Evolutionary conservation across 768 basidiomycete genomes (phyloP).

Genomic region (Hydnomerulius pinastri): DNA sequence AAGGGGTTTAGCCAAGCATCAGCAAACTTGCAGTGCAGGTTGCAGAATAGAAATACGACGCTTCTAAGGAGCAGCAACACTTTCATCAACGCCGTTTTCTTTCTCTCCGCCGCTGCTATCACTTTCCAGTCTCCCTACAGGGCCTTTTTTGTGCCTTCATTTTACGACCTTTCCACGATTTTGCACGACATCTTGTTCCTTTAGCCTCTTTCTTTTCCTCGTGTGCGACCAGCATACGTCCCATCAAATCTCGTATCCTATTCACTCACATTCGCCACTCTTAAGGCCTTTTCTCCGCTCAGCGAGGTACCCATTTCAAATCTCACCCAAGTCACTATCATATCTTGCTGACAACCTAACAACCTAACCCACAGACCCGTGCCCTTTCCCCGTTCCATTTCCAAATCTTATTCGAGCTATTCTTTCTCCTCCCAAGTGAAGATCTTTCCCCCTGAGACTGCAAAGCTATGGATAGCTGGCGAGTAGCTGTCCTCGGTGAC

Average conservation of each 20-base stretch:
- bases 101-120: slow-evolving; percentile 24
- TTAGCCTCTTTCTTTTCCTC: slow-evolving; percentile 41
- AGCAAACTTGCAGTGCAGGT: slow-evolving; percentile 26
- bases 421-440: slow-evolving; percentile 19
- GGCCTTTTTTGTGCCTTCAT: slow-evolving; percentile 35
- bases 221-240: slow-evolving; percentile 21
- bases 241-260: slow-evolving; percentile 33
- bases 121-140: slow-evolving; percentile 26
- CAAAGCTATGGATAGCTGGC: slow-evolving; percentile 86
- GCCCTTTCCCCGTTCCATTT: slow-evolving; percentile 22
- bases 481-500: slow-evolving; percentile 94
- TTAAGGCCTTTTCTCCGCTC: slow-evolving; percentile 17
- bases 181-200: slow-evolving; percentile 61
- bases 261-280: slow-evolving; percentile 33
- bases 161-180: slow-evolving; percentile 69
- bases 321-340: background rate
- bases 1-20: slow-evolving; percentile 18
- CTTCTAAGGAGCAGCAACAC: slow-evolving; percentile 30
- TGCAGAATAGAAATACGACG: slow-evolving; percentile 37
- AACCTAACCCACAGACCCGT: slow-evolving; percentile 14
- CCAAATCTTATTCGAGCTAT: slow-evolving; percentile 25
- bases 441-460: slow-evolving; percentile 11
- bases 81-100: slow-evolving; percentile 36
- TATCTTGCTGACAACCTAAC: no score
- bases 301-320: slow-evolving; percentile 4